Conservation (phyloP, 2,329 filamentous ascomycete genomes). For the Thermomyces lanuginosus region DNA sequence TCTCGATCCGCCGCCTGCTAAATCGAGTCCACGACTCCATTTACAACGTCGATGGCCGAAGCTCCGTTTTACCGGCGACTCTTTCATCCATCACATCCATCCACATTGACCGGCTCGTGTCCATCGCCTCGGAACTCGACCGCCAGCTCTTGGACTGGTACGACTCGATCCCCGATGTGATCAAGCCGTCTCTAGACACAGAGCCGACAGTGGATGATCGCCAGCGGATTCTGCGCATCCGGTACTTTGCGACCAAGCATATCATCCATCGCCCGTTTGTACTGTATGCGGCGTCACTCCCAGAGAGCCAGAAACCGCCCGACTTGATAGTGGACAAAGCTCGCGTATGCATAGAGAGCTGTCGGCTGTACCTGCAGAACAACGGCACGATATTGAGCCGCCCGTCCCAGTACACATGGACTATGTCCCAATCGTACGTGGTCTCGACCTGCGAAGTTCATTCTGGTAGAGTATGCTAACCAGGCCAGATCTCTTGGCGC, state of each 20-base stretch:
- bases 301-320: conserved; percentile 7
- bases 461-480: too few species aligned
- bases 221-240: conserved; percentile 14
- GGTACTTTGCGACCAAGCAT: conserved; percentile 19
- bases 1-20: conserved; percentile 17
- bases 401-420: conserved; percentile 21
- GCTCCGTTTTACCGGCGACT: conserved; percentile 11
- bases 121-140: conserved; percentile 15
- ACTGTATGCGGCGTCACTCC: conserved; percentile 13
- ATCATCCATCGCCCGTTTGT: conserved; percentile 21
- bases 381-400: conserved; percentile 13
- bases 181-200: conserved; percentile 12
- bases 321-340: conserved; percentile 15
- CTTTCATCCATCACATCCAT: conserved; percentile 11
- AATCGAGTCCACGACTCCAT: conserved; percentile 21
- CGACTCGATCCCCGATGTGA: conserved; percentile 16
- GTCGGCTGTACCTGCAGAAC: conserved; percentile 15
- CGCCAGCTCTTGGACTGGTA: conserved; percentile 18
- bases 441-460: too few species aligned
- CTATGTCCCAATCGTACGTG: conserved; percentile 19
- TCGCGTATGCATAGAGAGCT: conserved; percentile 17
- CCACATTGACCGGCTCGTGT: conserved; percentile 1
- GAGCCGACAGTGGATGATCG: conserved; percentile 9
- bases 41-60: conserved; percentile 12
- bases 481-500: conserved; percentile 16